phyloP scores from a whole-genome alignment of 2,329 filamentous ascomycete species.

The Plectosphaerella cucumerina region DNA sequence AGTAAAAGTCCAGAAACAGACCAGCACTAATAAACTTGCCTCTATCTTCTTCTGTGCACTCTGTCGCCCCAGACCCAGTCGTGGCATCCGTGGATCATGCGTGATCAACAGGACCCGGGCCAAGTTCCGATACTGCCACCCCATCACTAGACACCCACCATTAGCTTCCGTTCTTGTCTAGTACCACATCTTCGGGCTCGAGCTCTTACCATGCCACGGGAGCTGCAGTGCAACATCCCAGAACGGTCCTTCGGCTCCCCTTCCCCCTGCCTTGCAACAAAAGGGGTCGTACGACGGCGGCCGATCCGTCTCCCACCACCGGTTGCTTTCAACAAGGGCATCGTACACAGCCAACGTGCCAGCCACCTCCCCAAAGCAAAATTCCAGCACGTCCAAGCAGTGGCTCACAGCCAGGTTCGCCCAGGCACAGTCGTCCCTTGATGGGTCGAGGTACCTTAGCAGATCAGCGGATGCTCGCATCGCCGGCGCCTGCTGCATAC shows the following conservation, averaged over 20 bases:
- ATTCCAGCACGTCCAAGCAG: constrained; percentile 60
- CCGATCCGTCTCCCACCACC: constrained; percentile 32
- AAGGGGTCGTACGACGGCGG: constrained; percentile 39
- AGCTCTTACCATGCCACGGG: background rate
- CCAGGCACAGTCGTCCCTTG: constrained; percentile 49
- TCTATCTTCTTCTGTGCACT: constrained; percentile 29
- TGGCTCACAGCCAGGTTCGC: constrained; percentile 58
- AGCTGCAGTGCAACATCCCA: background rate
- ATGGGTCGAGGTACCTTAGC: constrained; percentile 43
- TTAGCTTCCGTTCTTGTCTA: constrained; percentile 2
- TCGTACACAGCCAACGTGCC: background rate
- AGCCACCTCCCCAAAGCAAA: constrained; percentile 47
- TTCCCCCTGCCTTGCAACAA: constrained; percentile 45
- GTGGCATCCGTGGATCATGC: constrained; percentile 50
- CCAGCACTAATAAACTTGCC: constrained; percentile 22
- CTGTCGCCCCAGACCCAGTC: constrained; percentile 35
- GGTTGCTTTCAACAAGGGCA: constrained; percentile 15
- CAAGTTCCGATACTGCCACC: constrained; percentile 55
- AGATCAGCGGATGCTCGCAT: constrained; percentile 41
- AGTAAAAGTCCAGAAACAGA: background rate
- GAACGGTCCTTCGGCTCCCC: constrained; percentile 46
- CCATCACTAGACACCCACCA: constrained; percentile 50
- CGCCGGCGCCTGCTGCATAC: constrained; percentile 33
- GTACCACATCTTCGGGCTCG: background rate
- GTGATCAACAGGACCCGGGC: constrained; percentile 52